These are phyloP conservation scores for Babjeviella inositovora DNA, from an alignment of 805 yeast species.

Conservation along the genomic window DNA sequence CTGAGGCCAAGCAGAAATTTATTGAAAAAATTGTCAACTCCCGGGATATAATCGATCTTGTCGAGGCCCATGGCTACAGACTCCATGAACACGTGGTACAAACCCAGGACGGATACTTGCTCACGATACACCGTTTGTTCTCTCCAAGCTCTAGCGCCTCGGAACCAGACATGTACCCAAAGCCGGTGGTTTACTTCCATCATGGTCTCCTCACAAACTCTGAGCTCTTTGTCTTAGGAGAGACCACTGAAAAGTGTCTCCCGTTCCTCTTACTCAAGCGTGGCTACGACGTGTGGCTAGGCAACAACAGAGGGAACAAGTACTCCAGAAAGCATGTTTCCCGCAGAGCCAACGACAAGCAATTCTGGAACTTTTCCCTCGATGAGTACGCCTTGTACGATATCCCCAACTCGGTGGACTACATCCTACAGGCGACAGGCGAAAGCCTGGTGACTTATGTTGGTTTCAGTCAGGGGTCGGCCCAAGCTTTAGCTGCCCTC, in stretches of 20 bases:
- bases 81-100: slow-evolving; percentile 65
- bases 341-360: slow-evolving; percentile 16
- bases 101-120: slow-evolving; percentile 63
- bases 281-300: slow-evolving; percentile 93
- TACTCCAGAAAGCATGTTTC: slow-evolving; percentile 66
- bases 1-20: too few relatives aligned
- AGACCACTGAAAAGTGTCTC: slow-evolving; percentile 23
- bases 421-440: slow-evolving; percentile 14
- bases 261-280: slow-evolving; percentile 66
- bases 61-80: slow-evolving; percentile 20
- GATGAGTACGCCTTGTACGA: slow-evolving; percentile 30
- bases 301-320: slow-evolving; percentile 87
- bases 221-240: slow-evolving; percentile 45
- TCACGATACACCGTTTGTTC: slow-evolving; percentile 50
- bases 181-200: slow-evolving; percentile 62
- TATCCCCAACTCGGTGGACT: slow-evolving; percentile 23
- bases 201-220: slow-evolving; percentile 87
- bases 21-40: slow-evolving; percentile 9
- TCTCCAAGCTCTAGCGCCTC: not conserved
- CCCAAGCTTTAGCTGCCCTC: slow-evolving; percentile 25
- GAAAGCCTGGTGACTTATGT: slow-evolving; percentile 17
- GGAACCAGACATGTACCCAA: slow-evolving; percentile 3
- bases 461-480: slow-evolving; percentile 28
- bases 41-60: slow-evolving; percentile 13
- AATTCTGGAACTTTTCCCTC: slow-evolving; percentile 20